These are phyloP conservation scores for Yamadazyma tumulicola DNA, from an alignment of 805 yeast species.

Conservation along the genomic window DNA sequence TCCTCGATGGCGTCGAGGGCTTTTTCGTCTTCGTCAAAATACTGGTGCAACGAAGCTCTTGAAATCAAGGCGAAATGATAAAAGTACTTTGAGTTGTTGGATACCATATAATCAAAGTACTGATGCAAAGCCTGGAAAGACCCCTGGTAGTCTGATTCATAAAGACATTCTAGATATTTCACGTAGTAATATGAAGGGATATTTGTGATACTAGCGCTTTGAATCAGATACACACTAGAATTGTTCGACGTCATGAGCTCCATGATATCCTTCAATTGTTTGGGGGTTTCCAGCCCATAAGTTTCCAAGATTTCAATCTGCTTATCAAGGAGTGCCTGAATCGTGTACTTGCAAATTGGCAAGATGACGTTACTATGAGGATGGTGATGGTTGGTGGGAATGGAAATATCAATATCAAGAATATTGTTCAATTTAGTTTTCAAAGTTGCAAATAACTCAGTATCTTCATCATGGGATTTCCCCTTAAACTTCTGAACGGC, in stretches of 20 bases:
- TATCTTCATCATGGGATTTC: slow-evolving; percentile 12
- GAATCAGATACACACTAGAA: slow-evolving; percentile 37
- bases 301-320: slow-evolving; percentile 53
- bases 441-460: slow-evolving; percentile 13
- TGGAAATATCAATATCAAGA: slow-evolving; percentile 8
- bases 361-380: slow-evolving; percentile 15
- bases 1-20: slow-evolving; percentile 81
- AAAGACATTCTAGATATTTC: slow-evolving; percentile 56
- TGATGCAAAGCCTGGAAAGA: slow-evolving; percentile 49
- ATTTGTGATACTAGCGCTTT: slow-evolving; percentile 26
- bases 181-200: slow-evolving; percentile 49
- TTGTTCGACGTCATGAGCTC: slow-evolving; percentile 41
- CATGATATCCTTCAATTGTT: slow-evolving; percentile 39
- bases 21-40: slow-evolving; percentile 60
- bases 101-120: slow-evolving; percentile 75
- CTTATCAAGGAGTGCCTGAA: slow-evolving; percentile 46
- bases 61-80: slow-evolving; percentile 77
- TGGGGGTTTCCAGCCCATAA: slow-evolving; percentile 49
- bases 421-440: slow-evolving; percentile 11
- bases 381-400: slow-evolving; percentile 1
- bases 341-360: slow-evolving; percentile 49
- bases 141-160: slow-evolving; percentile 58
- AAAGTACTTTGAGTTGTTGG: slow-evolving; percentile 56
- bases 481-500: neutral
- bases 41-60: slow-evolving; percentile 67